Conservation (phyloP, 176 grass and related monocot species). For the Carex littledalei region DNA sequence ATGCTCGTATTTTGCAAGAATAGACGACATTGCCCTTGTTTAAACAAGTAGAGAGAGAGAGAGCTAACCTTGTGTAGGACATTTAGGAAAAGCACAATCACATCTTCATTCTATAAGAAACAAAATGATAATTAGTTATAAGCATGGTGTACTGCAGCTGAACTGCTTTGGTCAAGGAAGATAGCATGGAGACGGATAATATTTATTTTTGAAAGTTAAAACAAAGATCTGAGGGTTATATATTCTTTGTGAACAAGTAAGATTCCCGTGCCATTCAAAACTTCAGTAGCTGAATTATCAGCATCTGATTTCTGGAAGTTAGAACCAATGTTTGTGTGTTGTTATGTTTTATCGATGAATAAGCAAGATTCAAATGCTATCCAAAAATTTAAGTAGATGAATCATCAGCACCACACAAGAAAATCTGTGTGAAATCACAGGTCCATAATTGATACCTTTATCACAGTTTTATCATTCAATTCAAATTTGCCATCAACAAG, state of each 20-base stretch:
- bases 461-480: constrained; percentile 69
- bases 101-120: constrained; percentile 93
- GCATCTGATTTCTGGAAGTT: background rate
- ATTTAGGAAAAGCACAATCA: constrained; percentile 76
- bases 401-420: background rate
- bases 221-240: background rate
- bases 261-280: background rate
- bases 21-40: too few relatives aligned
- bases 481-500: constrained; percentile 90
- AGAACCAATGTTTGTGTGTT: background rate
- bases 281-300: background rate
- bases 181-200: background rate
- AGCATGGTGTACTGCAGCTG: background rate
- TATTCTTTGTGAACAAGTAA: background rate
- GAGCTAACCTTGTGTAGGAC: constrained; percentile 70
- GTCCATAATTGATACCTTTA: constrained; percentile 44
- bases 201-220: background rate
- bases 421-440: constrained; percentile 14
- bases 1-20: background rate
- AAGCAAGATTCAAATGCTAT: background rate
- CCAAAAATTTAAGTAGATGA: background rate
- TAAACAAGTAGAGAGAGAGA: background rate
- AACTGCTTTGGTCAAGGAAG: background rate
- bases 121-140: constrained; percentile 17
- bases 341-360: background rate